phyloP scores from a whole-genome alignment of 768 basidiomycete genomes.

The Kwoniella botswanensis region DNA sequence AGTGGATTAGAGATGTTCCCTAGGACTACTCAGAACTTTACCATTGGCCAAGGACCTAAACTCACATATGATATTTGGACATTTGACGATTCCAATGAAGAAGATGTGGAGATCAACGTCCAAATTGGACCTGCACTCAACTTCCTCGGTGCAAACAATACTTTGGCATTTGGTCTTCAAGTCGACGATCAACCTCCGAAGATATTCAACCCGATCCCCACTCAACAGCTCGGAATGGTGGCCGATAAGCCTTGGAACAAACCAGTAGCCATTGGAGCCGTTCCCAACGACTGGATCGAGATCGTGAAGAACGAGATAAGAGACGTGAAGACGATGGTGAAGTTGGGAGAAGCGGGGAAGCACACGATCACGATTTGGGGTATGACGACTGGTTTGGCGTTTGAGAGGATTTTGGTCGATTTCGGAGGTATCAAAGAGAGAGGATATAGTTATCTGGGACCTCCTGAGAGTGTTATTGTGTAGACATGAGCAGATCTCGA shows the following conservation, averaged over 20 bases:
- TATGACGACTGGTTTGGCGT: slow-evolving; percentile 47
- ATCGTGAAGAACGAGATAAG: slow-evolving; percentile 44
- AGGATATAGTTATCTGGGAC: slow-evolving; percentile 43
- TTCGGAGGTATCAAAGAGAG: slow-evolving; percentile 38
- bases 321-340: slow-evolving; percentile 30
- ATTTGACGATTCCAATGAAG: slow-evolving; percentile 8
- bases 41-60: slow-evolving; percentile 67
- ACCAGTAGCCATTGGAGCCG: slow-evolving; percentile 31
- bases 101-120: slow-evolving; percentile 33
- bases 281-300: slow-evolving; percentile 51
- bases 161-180: slow-evolving; percentile 44
- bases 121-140: slow-evolving; percentile 48
- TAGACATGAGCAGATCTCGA: background rate
- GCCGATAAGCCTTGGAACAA: slow-evolving; percentile 3
- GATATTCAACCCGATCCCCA: slow-evolving; percentile 42
- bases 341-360: slow-evolving; percentile 18
- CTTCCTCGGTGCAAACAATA: slow-evolving; percentile 35
- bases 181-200: slow-evolving; percentile 33
- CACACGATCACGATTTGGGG: slow-evolving; percentile 47
- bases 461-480: slow-evolving; percentile 37
- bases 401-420: slow-evolving; percentile 47
- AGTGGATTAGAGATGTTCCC: slow-evolving; percentile 70
- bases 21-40: slow-evolving; percentile 66
- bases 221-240: slow-evolving; percentile 14
- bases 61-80: slow-evolving; percentile 63